Evolutionary conservation across 345 rosid species (phyloP), one percentile per base, ranked within the genome.

Genomic region (Salix brachista): DNA sequence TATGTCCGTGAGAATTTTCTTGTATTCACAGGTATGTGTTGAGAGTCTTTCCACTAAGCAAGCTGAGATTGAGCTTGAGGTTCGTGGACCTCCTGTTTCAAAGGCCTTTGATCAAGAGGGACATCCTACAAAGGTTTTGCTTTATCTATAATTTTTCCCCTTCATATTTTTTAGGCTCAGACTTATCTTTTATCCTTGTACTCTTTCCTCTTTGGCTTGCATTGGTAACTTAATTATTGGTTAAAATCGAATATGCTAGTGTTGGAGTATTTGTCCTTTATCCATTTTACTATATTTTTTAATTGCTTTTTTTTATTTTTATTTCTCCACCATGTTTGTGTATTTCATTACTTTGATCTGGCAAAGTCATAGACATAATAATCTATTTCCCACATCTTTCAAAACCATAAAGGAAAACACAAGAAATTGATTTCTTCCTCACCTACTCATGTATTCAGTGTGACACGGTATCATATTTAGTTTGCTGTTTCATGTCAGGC

Each of bases 81-180:
- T 90, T 81, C 91, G 96, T 75, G 99, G 99, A 67, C 99, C 99
- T 86, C 97, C 99, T 66, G 89, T 83, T 82, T 89, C 91, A 18
- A 95, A 95, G 88, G 96, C 97, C 62, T 93, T 93, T 88, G 96
- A 93, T 85, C 86, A 77, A 25, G 88, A 90, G 69, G 99, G 99
- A 83, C 90, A 87, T 80, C 94, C 96, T 69, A 91, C 99, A 19
- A 95, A 95, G 99, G 99, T 95, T 83, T 75, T 76, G 16, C 70
- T 69, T 77, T n/a, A 58, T 75, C 83, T 83, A 70, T 69, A 60
- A 67, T 54, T 69, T 23, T 73, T 10, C 44, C 21, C 30, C 46
- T 46, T 75, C 34, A 64, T 67, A 34, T 34, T 73, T 65, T 67
- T 81, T 77, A 28, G 61, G 60, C 72, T 75, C 60, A 52, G 68